A percentile compares a stretch with the other conserved stretches of the same genome.
Evolutionary conservation across 192 early-diverging fungal genomes (phyloP).

Genomic region (Podila epicladia): DNA sequence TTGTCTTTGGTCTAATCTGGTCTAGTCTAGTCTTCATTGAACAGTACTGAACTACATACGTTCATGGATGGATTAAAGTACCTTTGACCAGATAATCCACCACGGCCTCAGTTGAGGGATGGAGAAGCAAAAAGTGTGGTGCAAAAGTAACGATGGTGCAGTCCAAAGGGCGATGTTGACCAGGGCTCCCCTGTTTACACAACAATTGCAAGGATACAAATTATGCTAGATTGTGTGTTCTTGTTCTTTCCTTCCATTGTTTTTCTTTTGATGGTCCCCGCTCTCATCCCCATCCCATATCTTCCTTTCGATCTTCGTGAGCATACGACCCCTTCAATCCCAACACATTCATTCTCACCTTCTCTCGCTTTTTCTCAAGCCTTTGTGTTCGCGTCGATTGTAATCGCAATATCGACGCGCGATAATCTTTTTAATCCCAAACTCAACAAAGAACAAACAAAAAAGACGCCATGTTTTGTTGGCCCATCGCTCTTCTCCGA

Average conservation of each 20-base stretch:
- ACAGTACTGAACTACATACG: not conserved
- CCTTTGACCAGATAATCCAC: not conserved
- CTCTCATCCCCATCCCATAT: too few relatives aligned
- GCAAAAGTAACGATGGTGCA: not conserved
- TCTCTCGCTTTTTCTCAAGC: too few relatives aligned
- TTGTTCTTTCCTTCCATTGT: not conserved
- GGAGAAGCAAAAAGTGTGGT: not conserved
- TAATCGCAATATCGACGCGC: too few relatives aligned
- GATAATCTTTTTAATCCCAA: too few relatives aligned
- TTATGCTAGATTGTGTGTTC: not conserved
- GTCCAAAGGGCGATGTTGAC: not conserved
- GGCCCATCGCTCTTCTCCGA: too few relatives aligned
- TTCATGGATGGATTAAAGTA: not conserved
- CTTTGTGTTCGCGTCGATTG: too few relatives aligned
- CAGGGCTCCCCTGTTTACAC: not conserved
- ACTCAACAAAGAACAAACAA: too few relatives aligned
- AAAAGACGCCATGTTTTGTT: too few relatives aligned
- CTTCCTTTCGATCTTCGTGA: too few relatives aligned
- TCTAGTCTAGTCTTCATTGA: not conserved
- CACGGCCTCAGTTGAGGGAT: not conserved
- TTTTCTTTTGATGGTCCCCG: not conserved
- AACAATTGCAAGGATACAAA: not conserved
- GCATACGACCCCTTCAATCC: too few relatives aligned
- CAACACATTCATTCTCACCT: too few relatives aligned
- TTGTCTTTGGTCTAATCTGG: not conserved